Evolutionary conservation across 23 red algal genomes (phyloP).

Genomic region (Pyropia yezoensis): DNA sequence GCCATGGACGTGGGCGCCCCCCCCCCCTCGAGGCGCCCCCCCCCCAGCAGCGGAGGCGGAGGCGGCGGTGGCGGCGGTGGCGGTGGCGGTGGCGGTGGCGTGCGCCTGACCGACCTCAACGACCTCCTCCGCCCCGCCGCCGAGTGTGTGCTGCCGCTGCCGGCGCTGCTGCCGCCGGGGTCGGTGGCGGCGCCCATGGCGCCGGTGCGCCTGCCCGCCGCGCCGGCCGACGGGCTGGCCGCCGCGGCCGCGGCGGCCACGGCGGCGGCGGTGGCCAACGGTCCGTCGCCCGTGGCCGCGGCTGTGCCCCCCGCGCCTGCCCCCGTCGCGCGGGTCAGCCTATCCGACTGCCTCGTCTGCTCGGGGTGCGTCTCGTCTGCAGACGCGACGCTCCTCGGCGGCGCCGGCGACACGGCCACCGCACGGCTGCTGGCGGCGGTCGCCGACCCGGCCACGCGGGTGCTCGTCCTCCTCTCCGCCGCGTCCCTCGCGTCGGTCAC

Average conservation of each 20-base stretch:
- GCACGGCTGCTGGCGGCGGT: no score
- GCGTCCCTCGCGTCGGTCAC: no score
- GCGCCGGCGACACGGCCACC: neutral
- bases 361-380: conserved; percentile 90
- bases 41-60: no score
- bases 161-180: conserved; percentile 18
- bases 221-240: no score
- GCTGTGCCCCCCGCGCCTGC: neutral
- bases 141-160: conserved; percentile 59
- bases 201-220: no score
- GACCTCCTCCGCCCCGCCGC: conserved; percentile 67
- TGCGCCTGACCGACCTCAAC: conserved; percentile 76
- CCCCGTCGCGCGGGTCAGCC: conserved; percentile 31
- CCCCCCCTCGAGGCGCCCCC: no score
- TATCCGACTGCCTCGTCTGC: conserved; percentile 81
- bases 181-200: conserved; percentile 1
- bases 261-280: conserved; percentile 11
- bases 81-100: no score
- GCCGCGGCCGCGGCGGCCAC: neutral
- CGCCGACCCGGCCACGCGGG: no score
- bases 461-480: no score
- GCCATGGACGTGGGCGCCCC: no score
- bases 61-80: no score
- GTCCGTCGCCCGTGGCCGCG: neutral
- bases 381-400: conserved; percentile 54